These are phyloP conservation scores for Striga hermonthica DNA, from an alignment of 305 asterid species.

Conservation along the genomic window DNA sequence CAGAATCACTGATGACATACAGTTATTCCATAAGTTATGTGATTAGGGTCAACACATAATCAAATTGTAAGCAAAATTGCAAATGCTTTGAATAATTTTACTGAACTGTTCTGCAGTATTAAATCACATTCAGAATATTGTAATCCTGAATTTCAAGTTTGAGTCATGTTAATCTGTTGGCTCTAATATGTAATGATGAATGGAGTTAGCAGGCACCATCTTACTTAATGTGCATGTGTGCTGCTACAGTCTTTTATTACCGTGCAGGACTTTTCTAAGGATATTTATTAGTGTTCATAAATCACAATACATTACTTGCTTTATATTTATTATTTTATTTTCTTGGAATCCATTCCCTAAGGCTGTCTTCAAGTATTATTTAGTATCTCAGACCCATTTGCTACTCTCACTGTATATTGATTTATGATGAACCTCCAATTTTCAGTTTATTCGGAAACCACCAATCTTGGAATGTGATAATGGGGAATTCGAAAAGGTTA, in stretches of 20 bases:
- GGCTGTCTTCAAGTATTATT: background rate
- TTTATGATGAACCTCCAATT: slow-evolving; percentile 23
- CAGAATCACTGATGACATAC: background rate
- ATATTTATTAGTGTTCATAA: slow-evolving; percentile 5
- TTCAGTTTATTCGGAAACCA: slow-evolving; percentile 37
- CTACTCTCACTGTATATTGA: slow-evolving; percentile 4
- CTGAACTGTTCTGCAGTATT: background rate
- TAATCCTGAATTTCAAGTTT: background rate
- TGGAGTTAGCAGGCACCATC: slow-evolving; percentile 12
- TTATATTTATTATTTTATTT: background rate
- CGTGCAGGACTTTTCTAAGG: slow-evolving; percentile 6
- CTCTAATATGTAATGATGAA: background rate
- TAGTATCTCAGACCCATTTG: slow-evolving; percentile 15
- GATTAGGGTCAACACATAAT: background rate
- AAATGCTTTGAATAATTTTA: background rate
- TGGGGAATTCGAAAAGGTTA: slow-evolving; percentile 28
- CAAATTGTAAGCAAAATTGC: slow-evolving; percentile 16
- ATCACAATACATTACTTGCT: slow-evolving; percentile 5
- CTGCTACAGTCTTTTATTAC: slow-evolving; percentile 18
- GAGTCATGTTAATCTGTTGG: background rate
- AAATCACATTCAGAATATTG: background rate
- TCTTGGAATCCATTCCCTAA: slow-evolving; percentile 16
- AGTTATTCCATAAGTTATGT: background rate
- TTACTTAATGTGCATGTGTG: background rate
- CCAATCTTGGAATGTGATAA: slow-evolving; percentile 33